These are phyloP conservation scores for Leptographium lundbergii DNA, from an alignment of 2,329 filamentous ascomycete genomes.

Conservation along the genomic window DNA sequence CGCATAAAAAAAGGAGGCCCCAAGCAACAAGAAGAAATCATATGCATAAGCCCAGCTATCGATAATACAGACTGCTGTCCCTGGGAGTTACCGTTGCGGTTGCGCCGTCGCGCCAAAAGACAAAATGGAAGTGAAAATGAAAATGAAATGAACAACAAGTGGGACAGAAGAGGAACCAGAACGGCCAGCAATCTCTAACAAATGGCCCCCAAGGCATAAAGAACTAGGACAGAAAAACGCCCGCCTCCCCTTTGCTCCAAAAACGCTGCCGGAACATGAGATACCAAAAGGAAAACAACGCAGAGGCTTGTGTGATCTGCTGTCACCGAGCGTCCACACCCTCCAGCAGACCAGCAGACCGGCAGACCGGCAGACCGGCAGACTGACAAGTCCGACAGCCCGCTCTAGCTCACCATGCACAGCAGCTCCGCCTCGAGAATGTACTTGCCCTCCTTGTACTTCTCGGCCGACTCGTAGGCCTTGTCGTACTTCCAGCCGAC, in stretches of 20 bases:
- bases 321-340: too few species aligned
- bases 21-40: neutral
- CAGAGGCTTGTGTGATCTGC: too few species aligned
- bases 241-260: too few species aligned
- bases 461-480: slow-evolving; percentile 81
- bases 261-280: too few species aligned
- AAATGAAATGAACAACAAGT: neutral
- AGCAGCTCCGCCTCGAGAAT: slow-evolving; percentile 89
- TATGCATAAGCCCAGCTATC: neutral
- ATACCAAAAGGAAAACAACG: too few species aligned
- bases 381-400: neutral
- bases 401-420: slow-evolving; percentile 53
- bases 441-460: slow-evolving; percentile 98
- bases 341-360: too few species aligned
- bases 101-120: neutral
- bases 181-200: too few species aligned
- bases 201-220: too few species aligned
- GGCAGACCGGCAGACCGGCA: too few species aligned
- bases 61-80: neutral
- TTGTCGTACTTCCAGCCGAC: slow-evolving; percentile 99
- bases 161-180: neutral
- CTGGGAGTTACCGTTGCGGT: neutral
- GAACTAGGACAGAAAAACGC: too few species aligned
- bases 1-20: neutral
- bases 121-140: neutral